Evolutionary conservation across 2,329 filamentous ascomycete species (phyloP), one percentile per base, ranked within the genome.

Genomic region (Arthrobotrys entomopaga): DNA sequence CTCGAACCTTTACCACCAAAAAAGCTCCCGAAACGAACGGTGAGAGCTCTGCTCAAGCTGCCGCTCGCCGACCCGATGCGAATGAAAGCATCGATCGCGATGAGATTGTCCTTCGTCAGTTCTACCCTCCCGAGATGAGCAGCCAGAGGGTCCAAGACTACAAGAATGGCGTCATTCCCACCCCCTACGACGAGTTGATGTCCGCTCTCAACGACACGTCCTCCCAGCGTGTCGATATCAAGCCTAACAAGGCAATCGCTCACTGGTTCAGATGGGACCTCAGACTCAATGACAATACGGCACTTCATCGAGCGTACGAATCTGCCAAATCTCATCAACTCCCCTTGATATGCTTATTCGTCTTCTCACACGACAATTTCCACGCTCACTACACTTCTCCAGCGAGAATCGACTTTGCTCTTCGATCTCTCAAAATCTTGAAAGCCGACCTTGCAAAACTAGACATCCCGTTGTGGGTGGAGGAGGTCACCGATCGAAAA

Each of bases 181-280:
- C 90, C 0, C 93, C 93, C 0, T 90, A 96, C 19, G 88, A 93
- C 77, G 81, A 86, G 0, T 84, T 97, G 1, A 80, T 87, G 4
- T 80, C 83, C 0, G 88, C 89, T 0, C 83, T 93, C 3, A 80
- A 84, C 22, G 86, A 88, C 1, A 95, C 92, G 0, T 81, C 84
- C 1, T 78, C 81, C 0, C 80, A 82, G 40, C 85, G 91, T 7
- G 82, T 84, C 26, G 81, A 82, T 0, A 84, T 90, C 11, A 75
- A 82, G 0, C 82, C 85, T 0, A 86, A 86, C 29, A 83, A 87
- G 24, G 87, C 89, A 0, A 89, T 96, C 0, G 87, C 96, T 0
- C 91, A 96, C 81, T 97, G 93, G 93, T 97, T 94, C 84, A 96
- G 95, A 82, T 88, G 87, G 79, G 93, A 97, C 80, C 82, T 96